phyloP scores from a whole-genome alignment of 768 basidiomycete genomes.

The Amanita fuliginea region DNA sequence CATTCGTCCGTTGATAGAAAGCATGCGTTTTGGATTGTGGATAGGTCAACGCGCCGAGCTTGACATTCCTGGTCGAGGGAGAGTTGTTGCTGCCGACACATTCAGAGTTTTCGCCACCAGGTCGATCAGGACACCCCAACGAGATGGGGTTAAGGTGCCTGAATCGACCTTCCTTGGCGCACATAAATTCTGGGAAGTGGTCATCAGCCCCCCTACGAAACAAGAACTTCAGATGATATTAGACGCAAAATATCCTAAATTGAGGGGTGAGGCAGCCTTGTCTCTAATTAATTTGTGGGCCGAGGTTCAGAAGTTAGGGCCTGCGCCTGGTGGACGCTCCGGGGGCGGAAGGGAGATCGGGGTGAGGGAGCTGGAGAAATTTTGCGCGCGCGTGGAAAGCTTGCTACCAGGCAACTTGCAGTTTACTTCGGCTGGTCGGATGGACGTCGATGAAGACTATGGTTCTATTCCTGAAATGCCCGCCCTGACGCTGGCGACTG shows the following conservation, averaged over 20 bases:
- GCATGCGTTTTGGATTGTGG: conserved; percentile 54
- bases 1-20: conserved; percentile 77
- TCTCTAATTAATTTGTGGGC: conserved; percentile 66
- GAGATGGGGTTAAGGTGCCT: conserved; percentile 24
- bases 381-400: conserved; percentile 61
- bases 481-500: conserved; percentile 21
- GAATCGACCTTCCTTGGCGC: conserved; percentile 70
- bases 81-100: conserved; percentile 60
- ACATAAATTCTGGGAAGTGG: conserved; percentile 72
- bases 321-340: conserved; percentile 14
- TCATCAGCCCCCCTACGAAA: conserved; percentile 45
- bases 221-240: conserved; percentile 68
- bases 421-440: conserved; percentile 28
- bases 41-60: conserved; percentile 63
- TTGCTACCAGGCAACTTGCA: conserved; percentile 42
- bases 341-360: conserved; percentile 54
- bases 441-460: conserved; percentile 26
- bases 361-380: conserved; percentile 73
- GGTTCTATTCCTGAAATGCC: neutral
- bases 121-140: conserved; percentile 37
- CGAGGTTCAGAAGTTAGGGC: conserved; percentile 36
- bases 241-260: conserved; percentile 47
- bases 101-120: conserved; percentile 90
- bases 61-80: conserved; percentile 64
- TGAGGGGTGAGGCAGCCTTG: conserved; percentile 36